phyloP scores from a whole-genome alignment of 2,329 filamentous ascomycete species.

The Calonectria pseudoreteaudii region DNA sequence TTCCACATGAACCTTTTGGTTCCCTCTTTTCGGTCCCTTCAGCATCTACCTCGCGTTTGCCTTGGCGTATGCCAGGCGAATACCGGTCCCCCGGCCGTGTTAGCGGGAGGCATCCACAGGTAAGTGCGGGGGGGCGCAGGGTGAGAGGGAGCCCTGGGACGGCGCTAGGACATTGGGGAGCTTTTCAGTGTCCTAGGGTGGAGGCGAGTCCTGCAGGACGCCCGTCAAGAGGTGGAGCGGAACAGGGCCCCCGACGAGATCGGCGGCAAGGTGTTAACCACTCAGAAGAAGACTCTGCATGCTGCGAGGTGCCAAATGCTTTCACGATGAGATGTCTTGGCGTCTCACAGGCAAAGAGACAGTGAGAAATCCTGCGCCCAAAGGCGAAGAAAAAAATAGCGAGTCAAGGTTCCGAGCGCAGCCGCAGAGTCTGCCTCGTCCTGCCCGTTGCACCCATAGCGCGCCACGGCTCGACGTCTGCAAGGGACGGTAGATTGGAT shows the following conservation, averaged over 20 bases:
- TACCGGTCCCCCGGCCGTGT: background rate
- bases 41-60: background rate
- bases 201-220: background rate
- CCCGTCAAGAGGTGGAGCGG: background rate
- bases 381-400: background rate
- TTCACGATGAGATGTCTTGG: background rate
- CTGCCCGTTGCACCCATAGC: constrained; percentile 10
- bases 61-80: background rate
- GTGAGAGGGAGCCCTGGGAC: background rate
- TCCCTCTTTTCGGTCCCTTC: background rate
- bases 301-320: background rate
- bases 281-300: background rate
- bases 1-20: background rate
- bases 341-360: background rate
- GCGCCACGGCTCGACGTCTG: constrained; percentile 5
- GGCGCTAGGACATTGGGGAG: background rate
- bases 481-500: background rate
- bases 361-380: background rate
- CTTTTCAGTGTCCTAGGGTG: background rate
- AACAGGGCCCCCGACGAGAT: background rate
- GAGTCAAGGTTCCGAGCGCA: background rate
- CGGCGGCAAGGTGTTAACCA: background rate
- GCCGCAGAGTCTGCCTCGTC: background rate
- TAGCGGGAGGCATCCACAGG: constrained; percentile 16
- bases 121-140: background rate